phyloP scores from a whole-genome alignment of 495 filamentous ascomycete genomes.

The Bathelium albidoporum region DNA sequence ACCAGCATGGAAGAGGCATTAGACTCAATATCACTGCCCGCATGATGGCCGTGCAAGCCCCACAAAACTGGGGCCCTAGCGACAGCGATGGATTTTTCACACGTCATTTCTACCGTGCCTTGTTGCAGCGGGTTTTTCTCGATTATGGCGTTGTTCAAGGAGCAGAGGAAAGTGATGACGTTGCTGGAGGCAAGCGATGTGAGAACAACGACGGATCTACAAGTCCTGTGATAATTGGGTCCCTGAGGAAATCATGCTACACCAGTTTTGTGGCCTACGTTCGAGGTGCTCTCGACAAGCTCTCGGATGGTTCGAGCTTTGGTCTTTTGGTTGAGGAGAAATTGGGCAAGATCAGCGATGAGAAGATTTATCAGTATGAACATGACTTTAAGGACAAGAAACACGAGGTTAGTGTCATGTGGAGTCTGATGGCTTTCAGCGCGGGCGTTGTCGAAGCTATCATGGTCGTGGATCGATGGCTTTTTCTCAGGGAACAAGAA shows the following conservation, averaged over 20 bases:
- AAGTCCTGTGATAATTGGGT: constrained; percentile 76
- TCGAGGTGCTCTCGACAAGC: constrained; percentile 64
- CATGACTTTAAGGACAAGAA: constrained; percentile 50
- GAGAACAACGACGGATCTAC: constrained; percentile 34
- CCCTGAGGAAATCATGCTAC: constrained; percentile 71
- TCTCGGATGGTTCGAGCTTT: constrained; percentile 39
- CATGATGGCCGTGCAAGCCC: constrained; percentile 95
- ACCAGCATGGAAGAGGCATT: constrained; percentile 47
- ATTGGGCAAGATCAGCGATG: constrained; percentile 56
- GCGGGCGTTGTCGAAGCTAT: constrained; percentile 77
- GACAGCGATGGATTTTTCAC: constrained; percentile 86
- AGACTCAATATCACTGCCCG: constrained; percentile 89
- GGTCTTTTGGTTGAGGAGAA: constrained; percentile 47
- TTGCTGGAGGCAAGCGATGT: constrained; percentile 29
- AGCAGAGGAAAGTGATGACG: constrained; percentile 33
- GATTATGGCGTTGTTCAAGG: constrained; percentile 63
- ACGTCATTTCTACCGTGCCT: constrained; percentile 83
- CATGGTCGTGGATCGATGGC: constrained; percentile 86
- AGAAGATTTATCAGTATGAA: constrained; percentile 63
- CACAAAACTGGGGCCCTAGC: constrained; percentile 72
- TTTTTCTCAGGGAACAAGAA: constrained; percentile 70
- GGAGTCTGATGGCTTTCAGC: constrained; percentile 93
- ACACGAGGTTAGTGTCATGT: constrained; percentile 75
- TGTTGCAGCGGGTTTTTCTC: constrained; percentile 81
- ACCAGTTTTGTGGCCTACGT: constrained; percentile 66